Percentiles rank a stretch among this genome's conserved stretches.
These are phyloP conservation scores for Rhizoctonia solani DNA, from an alignment of 1,284 basidiomycete species.

Conservation along the genomic window DNA sequence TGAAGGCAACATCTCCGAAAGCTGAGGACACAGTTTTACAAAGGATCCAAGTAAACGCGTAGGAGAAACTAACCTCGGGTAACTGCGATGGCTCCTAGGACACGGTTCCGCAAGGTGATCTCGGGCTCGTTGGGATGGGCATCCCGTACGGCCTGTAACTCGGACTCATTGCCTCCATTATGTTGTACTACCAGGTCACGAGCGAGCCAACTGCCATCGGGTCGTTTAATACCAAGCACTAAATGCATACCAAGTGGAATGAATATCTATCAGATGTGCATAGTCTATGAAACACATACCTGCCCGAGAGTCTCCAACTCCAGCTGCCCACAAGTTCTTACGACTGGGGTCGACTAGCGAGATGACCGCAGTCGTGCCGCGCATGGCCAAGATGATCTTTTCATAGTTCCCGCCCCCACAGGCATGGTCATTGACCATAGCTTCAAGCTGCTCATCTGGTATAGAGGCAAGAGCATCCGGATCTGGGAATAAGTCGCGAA, in stretches of 20 bases:
- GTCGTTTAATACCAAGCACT: constrained; percentile 59
- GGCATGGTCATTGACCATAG: constrained; percentile 40
- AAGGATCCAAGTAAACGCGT: constrained; percentile 33
- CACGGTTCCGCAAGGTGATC: constrained; percentile 61
- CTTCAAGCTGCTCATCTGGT: not conserved
- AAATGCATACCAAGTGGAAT: not conserved
- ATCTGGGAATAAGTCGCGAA: constrained; percentile 28
- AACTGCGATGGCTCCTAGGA: constrained; percentile 70
- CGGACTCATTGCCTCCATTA: constrained; percentile 63
- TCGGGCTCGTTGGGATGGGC: constrained; percentile 69
- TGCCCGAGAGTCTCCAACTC: constrained; percentile 72
- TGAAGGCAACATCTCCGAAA: constrained; percentile 71
- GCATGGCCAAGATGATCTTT: constrained; percentile 68
- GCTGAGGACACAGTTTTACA: constrained; percentile 48
- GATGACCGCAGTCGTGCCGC: constrained; percentile 71
- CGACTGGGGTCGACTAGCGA: constrained; percentile 67
- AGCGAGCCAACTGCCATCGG: constrained; percentile 55
- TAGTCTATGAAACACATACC: constrained; percentile 48
- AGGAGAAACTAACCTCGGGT: constrained; percentile 58
- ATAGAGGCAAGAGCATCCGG: not conserved
- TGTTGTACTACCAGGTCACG: constrained; percentile 62
- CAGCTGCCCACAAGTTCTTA: constrained; percentile 70
- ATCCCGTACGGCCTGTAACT: constrained; percentile 59
- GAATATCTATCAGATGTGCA: constrained; percentile 29
- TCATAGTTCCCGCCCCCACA: constrained; percentile 61